Base-by-base conservation (phyloP, 257 asterid genomes). In the Salvia rosmarinus region DNA sequence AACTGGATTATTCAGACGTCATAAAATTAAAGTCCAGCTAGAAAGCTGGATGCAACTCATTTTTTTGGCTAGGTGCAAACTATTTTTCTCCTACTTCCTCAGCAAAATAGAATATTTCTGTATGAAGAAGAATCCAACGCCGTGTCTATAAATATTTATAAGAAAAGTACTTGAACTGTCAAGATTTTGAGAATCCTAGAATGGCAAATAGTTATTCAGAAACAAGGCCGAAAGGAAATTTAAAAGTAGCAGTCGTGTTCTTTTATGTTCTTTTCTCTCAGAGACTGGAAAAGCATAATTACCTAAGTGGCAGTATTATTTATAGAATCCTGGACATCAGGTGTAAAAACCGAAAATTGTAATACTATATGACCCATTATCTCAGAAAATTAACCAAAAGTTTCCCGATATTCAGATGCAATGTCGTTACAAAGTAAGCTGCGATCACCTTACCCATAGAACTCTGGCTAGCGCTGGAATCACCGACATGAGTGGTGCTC, bases 381-480 rank as follows among this genome's bases (percentile, higher is more conserved):
- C 71, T 25, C 30, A 23, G 57, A 49, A 65, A 28, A 16, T 49
- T 35, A 23, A 6, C 52, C 16, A 39, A 32, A 40, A 73, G 19
- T 47, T 54, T 21, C 21, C 35, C 30, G 42, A 30, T 63, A 47
- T 30, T 70, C 58, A 13, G 68, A 75, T 43, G 39, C 40, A 57
- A 16, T 30, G 50, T 42, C 52, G 67, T 34, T 46, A 54, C 32
- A 64, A 17, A 44, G 42, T 21, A 59, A 11, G 12, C 64, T 11
- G 20, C 28, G 59, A 46, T 79, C 65, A 83, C 87, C 83, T 75
- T 77, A 60, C 68, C 68, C 37, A 21, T 25, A 68, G 56, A 75
- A 72, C 52, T 71, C 40, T 19, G 37, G 67, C 71, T 70, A 30
- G 75, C 49, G 81, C 59, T 59, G 11, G 76, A 76, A 70, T 77